These are phyloP conservation scores for Antitrichia curtipendula DNA, from an alignment of 225 moss, liverwort and hornwort species.

Conservation along the genomic window DNA sequence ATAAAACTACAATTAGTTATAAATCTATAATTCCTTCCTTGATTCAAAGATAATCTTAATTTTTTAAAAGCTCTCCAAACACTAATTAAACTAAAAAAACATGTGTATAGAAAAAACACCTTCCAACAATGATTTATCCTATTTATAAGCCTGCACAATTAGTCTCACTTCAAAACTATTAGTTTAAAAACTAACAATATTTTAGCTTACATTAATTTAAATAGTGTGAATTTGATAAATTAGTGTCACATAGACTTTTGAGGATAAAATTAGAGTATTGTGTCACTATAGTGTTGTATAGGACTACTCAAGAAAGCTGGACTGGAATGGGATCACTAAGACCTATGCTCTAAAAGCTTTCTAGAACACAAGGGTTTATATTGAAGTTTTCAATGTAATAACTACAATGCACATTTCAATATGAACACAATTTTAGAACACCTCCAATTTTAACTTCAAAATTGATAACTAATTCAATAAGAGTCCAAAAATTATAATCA, in stretches of 20 bases:
- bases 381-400: neutral
- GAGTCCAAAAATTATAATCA: neutral
- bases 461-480: no score
- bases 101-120: fast-evolving
- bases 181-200: neutral
- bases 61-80: neutral
- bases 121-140: neutral
- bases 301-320: neutral
- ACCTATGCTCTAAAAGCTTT: neutral
- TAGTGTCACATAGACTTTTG: neutral
- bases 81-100: no score
- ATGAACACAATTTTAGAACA: neutral
- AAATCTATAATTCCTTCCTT: neutral
- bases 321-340: neutral
- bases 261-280: neutral
- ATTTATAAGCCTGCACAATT: neutral
- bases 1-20: neutral
- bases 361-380: neutral
- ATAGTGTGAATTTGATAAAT: neutral
- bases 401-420: neutral
- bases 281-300: fast-evolving
- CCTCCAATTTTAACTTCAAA: neutral
- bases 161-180: neutral
- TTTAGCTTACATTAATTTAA: fast-evolving
- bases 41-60: neutral